Evolutionary conservation across 306 rosid genomes (phyloP).

Genomic region (Quercus bicolor): DNA sequence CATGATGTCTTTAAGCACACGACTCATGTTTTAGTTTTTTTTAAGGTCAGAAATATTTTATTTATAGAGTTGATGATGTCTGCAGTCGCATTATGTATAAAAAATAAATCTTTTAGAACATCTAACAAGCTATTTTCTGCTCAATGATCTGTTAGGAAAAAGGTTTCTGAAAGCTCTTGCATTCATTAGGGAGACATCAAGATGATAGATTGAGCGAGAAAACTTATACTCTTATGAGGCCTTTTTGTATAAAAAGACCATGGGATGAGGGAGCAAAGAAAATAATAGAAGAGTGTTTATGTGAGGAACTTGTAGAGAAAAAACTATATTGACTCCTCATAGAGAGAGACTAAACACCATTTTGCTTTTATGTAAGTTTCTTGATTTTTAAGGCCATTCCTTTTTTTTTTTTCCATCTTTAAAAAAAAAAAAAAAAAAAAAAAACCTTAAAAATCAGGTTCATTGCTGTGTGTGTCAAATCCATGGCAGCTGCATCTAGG

Average conservation of each 20-base stretch:
- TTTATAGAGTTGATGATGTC: not conserved
- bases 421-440: too few species aligned
- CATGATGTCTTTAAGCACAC: not conserved
- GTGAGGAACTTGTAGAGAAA: not conserved
- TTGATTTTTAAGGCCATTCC: not conserved
- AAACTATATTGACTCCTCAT: not conserved
- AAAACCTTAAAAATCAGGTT: not conserved
- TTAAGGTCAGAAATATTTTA: not conserved
- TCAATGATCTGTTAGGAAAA: not conserved
- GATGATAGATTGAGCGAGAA: constrained; percentile 9
- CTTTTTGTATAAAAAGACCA: not conserved
- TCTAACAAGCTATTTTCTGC: not conserved
- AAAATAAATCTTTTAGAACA: not conserved
- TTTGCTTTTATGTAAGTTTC: not conserved
- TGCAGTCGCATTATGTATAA: not conserved
- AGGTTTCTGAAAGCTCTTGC: constrained; percentile 1
- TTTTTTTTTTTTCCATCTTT: not conserved
- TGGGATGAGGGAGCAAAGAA: not conserved
- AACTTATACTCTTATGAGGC: not conserved
- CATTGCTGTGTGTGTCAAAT: not conserved
- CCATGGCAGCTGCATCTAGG: not conserved
- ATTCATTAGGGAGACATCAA: not conserved
- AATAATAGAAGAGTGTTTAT: not conserved
- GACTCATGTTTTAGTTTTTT: not conserved
- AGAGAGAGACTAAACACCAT: not conserved